A percentile compares a stretch with the other conserved stretches of the same genome.
These are phyloP conservation scores for Sphagnum magellanicum DNA, from an alignment of 228 moss, liverwort and hornwort species.

Conservation along the genomic window DNA sequence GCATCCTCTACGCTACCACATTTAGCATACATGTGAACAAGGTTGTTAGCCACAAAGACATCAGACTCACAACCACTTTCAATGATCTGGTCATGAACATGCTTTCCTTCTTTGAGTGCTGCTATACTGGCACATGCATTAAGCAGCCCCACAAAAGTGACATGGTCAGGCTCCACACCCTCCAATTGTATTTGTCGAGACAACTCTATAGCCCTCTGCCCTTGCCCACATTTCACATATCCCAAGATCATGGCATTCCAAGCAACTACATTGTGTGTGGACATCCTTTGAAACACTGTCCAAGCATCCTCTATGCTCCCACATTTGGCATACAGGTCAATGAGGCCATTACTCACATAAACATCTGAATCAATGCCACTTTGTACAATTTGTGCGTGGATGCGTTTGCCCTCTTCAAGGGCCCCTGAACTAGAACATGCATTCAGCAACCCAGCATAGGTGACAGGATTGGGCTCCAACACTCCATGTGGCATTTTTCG, in stretches of 20 bases:
- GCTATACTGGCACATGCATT: background rate
- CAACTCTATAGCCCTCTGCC: background rate
- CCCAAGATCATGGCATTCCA: background rate
- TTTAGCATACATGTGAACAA: background rate
- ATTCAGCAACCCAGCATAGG: background rate
- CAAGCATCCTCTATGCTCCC: background rate
- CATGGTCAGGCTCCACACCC: constrained; percentile 1
- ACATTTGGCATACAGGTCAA: constrained; percentile 4
- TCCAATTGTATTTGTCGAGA: background rate
- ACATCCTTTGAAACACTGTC: background rate
- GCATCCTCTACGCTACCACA: constrained; percentile 12
- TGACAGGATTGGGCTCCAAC: background rate
- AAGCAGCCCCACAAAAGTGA: constrained; percentile 1
- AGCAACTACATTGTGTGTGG: background rate
- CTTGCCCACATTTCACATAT: background rate
- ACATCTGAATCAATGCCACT: constrained; percentile 1
- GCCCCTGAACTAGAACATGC: background rate
- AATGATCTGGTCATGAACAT: constrained; percentile 1
- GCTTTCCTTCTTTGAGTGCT: background rate
- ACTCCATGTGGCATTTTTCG: background rate
- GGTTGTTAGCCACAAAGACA: background rate
- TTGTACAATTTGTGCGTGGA: background rate
- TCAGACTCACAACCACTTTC: background rate
- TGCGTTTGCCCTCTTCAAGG: background rate
- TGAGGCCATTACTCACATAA: background rate